Base-by-base conservation (phyloP, 2,329 filamentous ascomycete genomes). In the Penicillium italicum region DNA sequence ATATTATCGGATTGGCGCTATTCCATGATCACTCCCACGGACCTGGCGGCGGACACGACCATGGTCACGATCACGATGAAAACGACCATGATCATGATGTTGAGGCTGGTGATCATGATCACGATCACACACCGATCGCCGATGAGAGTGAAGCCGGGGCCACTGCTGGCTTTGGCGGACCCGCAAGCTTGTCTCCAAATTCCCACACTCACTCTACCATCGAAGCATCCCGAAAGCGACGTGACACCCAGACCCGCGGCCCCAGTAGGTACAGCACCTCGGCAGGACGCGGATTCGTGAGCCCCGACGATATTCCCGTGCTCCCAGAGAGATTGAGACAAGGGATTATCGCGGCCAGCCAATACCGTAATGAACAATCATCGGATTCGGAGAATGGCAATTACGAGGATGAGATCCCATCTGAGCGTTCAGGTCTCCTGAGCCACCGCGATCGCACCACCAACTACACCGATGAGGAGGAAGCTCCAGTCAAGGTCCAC, bases 1-100 rank as follows among this genome's bases (percentile, higher is more conserved):
- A 99, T 69, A 82, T 97, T 20, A 78, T 93, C 46, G 94, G 94
- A 2, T 87, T 99, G 60, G 83, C 93, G 54, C 85, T 99, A 31
- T 90, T 99, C 67, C 94, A 96, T 64, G 93, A 96, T 54, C 93
- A 97, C 71, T 90, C 90, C 3, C 93, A 97, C 72, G 85, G 73
- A 7, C 81, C 85, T 62, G 80, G 78, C 67, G 72, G 70, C 5
- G 63, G 31, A 73, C 58, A 63, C 20, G 73, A 72, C 5, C 81
- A 85, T 62, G 63, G 24, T 74, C 57, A 61, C 16, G 82, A 85
- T 60, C 78, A 84, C 63, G 79, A 80, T 4, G 79, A 81, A 42
- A 72, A 77, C 18, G 60, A 66, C 18, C 68, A 74, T 24, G 66
- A 70, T 16, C 68, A 74, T 14, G 69, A 76, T 34, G 62, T 69